phyloP scores from a whole-genome alignment of 768 basidiomycete species.

The Rhizopogon vesiculosus region DNA sequence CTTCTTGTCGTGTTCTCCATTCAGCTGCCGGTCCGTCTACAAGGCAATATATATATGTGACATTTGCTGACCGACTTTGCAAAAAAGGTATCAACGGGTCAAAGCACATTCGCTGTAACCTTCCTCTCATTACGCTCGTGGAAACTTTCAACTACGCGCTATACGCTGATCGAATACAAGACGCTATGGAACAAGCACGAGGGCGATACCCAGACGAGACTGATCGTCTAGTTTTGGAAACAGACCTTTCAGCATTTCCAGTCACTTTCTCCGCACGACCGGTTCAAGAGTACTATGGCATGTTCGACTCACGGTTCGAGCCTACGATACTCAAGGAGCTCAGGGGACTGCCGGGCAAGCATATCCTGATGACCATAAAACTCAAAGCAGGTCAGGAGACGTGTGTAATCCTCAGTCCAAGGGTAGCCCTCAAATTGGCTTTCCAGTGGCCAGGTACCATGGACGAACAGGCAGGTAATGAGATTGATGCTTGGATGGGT shows the following conservation, averaged over 20 bases:
- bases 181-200: not conserved
- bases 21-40: not conserved
- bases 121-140: not conserved
- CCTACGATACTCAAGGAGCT: not conserved
- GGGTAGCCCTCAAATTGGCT: not conserved
- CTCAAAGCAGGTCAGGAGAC: not conserved
- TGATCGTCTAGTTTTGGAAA: not conserved
- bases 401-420: not conserved
- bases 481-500: too few species aligned
- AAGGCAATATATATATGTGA: not conserved
- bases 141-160: not conserved
- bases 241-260: not conserved
- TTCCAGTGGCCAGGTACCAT: not conserved
- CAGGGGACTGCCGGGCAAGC: not conserved
- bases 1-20: not conserved
- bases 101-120: not conserved
- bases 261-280: conserved; percentile 1
- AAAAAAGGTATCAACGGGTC: not conserved
- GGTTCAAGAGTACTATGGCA: not conserved
- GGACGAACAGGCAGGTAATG: not conserved
- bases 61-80: not conserved
- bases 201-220: not conserved
- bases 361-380: not conserved
- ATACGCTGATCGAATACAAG: conserved; percentile 2
- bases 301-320: not conserved